These are phyloP conservation scores for Striga asiatica DNA, from an alignment of 257 asterid species.

Conservation along the genomic window DNA sequence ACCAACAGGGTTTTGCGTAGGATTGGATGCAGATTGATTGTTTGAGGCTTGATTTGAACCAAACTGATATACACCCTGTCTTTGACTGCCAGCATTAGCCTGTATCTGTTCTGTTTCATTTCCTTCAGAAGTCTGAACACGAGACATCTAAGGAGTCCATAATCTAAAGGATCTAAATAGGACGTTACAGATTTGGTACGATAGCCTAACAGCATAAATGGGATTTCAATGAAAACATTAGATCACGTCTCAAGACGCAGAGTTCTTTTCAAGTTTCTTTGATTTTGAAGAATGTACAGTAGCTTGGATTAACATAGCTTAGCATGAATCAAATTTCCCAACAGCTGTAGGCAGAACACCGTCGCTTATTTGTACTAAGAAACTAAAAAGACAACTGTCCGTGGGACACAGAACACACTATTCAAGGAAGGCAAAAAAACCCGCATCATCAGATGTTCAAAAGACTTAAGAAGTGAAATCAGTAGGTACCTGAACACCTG, in stretches of 20 bases:
- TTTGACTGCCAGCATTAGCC: slow-evolving; percentile 37
- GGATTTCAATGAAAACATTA: background rate
- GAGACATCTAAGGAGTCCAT: background rate
- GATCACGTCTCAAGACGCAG: background rate
- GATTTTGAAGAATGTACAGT: too few species aligned
- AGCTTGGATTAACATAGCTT: background rate
- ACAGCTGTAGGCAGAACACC: too few species aligned
- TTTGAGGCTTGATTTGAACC: slow-evolving; percentile 41
- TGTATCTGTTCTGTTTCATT: slow-evolving; percentile 46
- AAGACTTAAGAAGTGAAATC: background rate
- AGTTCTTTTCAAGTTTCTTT: too few species aligned
- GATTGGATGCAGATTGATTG: slow-evolving; percentile 44
- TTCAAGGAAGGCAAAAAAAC: background rate
- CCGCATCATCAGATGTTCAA: background rate
- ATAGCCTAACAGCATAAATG: background rate
- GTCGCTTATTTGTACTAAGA: too few species aligned
- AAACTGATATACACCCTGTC: slow-evolving; percentile 43
- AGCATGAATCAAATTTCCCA: too few species aligned
- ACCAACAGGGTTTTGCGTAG: slow-evolving; percentile 56
- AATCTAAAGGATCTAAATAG: background rate
- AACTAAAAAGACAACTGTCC: too few species aligned
- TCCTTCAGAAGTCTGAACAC: slow-evolving; percentile 37
- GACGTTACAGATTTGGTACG: background rate
- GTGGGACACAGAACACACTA: too few species aligned
- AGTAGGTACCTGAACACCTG: slow-evolving; percentile 53